Conservation (phyloP, 306 rosid species). For the Leucaena leucocephala region DNA sequence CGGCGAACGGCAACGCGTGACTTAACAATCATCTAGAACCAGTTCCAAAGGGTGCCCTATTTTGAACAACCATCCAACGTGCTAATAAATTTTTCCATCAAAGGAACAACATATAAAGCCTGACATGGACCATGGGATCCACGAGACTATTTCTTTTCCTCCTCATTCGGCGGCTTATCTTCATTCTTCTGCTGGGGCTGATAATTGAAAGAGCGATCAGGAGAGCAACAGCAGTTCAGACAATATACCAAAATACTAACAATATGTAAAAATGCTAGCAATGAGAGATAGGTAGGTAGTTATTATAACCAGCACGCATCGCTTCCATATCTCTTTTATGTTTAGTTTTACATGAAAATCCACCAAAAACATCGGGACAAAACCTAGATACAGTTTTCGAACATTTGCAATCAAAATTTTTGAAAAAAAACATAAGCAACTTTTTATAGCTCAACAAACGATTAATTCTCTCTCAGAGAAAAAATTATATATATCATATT, state of each 20-base stretch:
- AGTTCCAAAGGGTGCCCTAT: constrained; percentile 19
- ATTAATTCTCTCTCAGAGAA: neutral
- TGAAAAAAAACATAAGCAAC: neutral
- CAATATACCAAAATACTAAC: constrained; percentile 20
- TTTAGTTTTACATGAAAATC: neutral
- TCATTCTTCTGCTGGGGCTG: constrained; percentile 68
- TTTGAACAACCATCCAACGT: constrained; percentile 26
- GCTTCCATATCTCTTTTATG: neutral
- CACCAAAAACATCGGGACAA: neutral
- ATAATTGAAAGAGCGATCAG: constrained; percentile 34
- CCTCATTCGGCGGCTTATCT: constrained; percentile 69
- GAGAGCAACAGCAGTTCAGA: constrained; percentile 29
- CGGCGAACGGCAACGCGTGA: constrained; percentile 12
- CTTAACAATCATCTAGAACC: constrained; percentile 20
- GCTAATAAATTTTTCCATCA: constrained; percentile 30
- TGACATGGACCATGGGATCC: constrained; percentile 30
- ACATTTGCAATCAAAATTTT: neutral
- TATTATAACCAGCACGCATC: neutral
- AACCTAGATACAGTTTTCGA: neutral
- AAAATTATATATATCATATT: neutral
- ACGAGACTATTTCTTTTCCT: constrained; percentile 52
- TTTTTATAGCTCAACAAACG: neutral
- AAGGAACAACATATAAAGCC: constrained; percentile 25
- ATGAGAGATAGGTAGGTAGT: neutral
- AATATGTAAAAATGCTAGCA: neutral